Evolutionary conservation across 2,329 filamentous ascomycete species (phyloP).

Genomic region (Elsinoe ampelina): DNA sequence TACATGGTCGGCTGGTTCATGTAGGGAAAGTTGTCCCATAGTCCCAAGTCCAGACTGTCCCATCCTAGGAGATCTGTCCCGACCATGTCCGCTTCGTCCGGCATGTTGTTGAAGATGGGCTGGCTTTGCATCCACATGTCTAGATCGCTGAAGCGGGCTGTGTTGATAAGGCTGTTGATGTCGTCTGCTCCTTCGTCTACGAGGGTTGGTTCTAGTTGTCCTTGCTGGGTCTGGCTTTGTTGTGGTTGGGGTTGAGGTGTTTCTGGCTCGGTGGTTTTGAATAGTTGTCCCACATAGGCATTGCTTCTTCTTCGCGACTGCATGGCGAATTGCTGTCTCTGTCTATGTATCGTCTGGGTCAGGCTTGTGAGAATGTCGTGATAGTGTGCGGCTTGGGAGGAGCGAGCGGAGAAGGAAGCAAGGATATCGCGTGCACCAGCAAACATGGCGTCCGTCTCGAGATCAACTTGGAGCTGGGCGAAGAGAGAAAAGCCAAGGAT

Average conservation of each 20-base stretch:
- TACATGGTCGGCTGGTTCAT: background rate
- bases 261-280: background rate
- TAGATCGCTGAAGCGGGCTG: background rate
- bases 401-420: slow-evolving; percentile 38
- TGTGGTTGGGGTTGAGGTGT: background rate
- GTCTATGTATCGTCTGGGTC: background rate
- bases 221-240: background rate
- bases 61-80: background rate
- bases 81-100: background rate
- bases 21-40: slow-evolving; percentile 10
- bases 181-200: background rate
- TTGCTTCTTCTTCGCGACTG: background rate
- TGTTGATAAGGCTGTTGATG: slow-evolving; percentile 4
- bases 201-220: background rate
- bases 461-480: slow-evolving; percentile 37
- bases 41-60: background rate
- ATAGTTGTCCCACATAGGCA: slow-evolving; percentile 4
- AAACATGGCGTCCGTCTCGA: slow-evolving; percentile 43
- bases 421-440: slow-evolving; percentile 43
- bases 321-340: slow-evolving; percentile 7
- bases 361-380: slow-evolving; percentile 42
- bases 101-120: background rate
- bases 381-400: slow-evolving; percentile 50
- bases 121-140: slow-evolving; percentile 9
- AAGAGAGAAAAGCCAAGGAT: slow-evolving; percentile 50